Evolutionary conservation across 2,329 filamentous ascomycete species (phyloP).

Genomic region (Sporothrix euskadiensis): DNA sequence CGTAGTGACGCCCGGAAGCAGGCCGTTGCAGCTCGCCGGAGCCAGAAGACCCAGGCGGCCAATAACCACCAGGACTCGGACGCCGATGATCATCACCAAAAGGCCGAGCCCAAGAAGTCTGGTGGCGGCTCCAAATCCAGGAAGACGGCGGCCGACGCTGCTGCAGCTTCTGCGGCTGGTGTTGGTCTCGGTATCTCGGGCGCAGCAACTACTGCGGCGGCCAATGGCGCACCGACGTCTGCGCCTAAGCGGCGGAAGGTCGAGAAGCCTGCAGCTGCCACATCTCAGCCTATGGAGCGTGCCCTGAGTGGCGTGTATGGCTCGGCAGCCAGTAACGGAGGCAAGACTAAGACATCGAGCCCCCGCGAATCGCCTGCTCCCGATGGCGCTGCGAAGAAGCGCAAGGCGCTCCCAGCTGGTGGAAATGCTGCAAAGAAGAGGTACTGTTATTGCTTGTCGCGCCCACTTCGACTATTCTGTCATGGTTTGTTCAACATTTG

Average conservation of each 20-base stretch:
- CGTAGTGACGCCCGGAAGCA: constrained; percentile 84
- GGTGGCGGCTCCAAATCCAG: constrained; percentile 62
- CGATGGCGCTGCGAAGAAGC: constrained; percentile 69
- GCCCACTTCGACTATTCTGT: constrained; percentile 33
- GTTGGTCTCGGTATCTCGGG: constrained; percentile 68
- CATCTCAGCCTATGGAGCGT: constrained; percentile 59
- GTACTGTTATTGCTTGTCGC: constrained; percentile 45
- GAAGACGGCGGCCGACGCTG: constrained; percentile 46
- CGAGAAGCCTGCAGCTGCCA: constrained; percentile 62
- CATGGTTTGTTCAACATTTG: constrained; percentile 34
- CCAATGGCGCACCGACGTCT: constrained; percentile 47
- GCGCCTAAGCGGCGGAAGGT: constrained; percentile 77
- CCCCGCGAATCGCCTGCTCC: constrained; percentile 68
- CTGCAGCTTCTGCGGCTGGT: constrained; percentile 30
- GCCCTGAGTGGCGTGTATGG: constrained; percentile 63
- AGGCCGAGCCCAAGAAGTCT: constrained; percentile 62
- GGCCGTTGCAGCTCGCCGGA: constrained; percentile 74
- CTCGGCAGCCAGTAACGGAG: constrained; percentile 40
- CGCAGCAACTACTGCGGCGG: constrained; percentile 45
- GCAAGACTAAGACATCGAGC: constrained; percentile 63
- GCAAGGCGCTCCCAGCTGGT: constrained; percentile 62
- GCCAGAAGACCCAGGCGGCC: constrained; percentile 50
- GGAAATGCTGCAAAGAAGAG: constrained; percentile 78
- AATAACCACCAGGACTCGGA: constrained; percentile 64
- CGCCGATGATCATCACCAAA: constrained; percentile 66